Base-by-base conservation (phyloP, 106 monocot genomes). In the Dendrobium catenatum region DNA sequence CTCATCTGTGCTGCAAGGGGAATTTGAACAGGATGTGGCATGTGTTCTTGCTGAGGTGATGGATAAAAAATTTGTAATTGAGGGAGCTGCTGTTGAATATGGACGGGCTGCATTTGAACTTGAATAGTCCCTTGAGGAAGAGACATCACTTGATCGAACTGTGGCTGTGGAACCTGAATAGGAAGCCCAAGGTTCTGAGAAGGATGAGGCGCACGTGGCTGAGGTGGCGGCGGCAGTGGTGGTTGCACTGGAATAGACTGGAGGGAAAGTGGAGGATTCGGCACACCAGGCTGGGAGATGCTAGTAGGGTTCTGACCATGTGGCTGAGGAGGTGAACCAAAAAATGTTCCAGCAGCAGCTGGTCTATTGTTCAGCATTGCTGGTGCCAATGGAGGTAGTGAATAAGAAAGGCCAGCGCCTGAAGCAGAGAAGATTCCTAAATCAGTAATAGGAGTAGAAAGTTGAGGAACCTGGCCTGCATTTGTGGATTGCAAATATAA, bases 211-310 rank as follows among this genome's bases (percentile, higher is more conserved):
- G 82, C 87, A 31, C 88, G 89, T 17, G 83, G 77, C 22, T 87
- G 94, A 15, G 92, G 92, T 80, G 95, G 97, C n/a, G 92, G 97
- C 37, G 94, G 97, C 10, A 90, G 93, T 26, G 88, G 96, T 49
- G 94, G 87, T 5, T 83, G 86, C 3, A 79, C 78, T 77, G 89
- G 91, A 13, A 83, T 29, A 11, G 86, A 81, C 44, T 81, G 88
- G 20, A 86, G 24, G 76, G 87, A 82, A 37, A 85, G 11, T 51
- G 78, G 80, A 78, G 80, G 48, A 70, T 42, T 84, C 47, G 87
- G 59, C 24, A 78, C 55, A 43, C 79, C 48, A 40, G 80, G 59
- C 56, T 80, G 89, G 13, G 84, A 81, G 44, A 83, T 75, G 80
- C 27, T 56, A 17, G 86, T 81, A 37, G 72, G 73, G 47, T 82